Evolutionary conservation across 108 stramenopile genomes (phyloP).

Genomic region (Cylindrotheca fusiformis): DNA sequence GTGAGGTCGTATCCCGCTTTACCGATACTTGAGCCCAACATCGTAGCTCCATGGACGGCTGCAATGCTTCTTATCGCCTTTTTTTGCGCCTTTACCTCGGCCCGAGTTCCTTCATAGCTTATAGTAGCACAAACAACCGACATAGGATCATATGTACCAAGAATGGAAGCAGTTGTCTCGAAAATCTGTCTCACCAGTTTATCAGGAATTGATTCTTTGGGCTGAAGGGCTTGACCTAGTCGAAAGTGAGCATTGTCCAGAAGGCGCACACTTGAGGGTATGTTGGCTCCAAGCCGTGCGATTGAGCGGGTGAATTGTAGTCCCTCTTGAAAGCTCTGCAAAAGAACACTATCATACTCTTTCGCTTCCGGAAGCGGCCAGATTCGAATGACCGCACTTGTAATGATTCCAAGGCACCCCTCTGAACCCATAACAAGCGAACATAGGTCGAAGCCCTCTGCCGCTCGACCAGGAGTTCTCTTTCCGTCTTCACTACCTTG

Average conservation of each 20-base stretch:
- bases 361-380: slow-evolving; percentile 73
- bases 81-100: slow-evolving; percentile 73
- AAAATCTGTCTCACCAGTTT: slow-evolving; percentile 31
- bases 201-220: slow-evolving; percentile 31
- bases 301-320: slow-evolving; percentile 72
- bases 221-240: slow-evolving; percentile 85
- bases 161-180: slow-evolving; percentile 1
- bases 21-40: slow-evolving; percentile 73
- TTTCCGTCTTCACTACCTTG: slow-evolving; percentile 36
- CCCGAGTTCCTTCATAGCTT: slow-evolving; percentile 74
- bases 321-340: slow-evolving; percentile 75
- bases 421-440: slow-evolving; percentile 89
- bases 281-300: slow-evolving; percentile 38
- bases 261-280: slow-evolving; percentile 85
- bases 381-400: slow-evolving; percentile 84
- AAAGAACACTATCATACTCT: slow-evolving; percentile 69
- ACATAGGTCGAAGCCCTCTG: slow-evolving; percentile 75
- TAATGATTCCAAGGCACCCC: slow-evolving; percentile 88
- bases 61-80: slow-evolving; percentile 42
- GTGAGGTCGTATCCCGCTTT: slow-evolving; percentile 90
- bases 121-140: slow-evolving; percentile 86
- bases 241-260: slow-evolving; percentile 93
- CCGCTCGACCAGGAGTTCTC: slow-evolving; percentile 61
- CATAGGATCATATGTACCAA: slow-evolving; percentile 6
- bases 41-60: slow-evolving; percentile 59